Base-by-base conservation (phyloP, 2,329 filamentous ascomycete genomes). In the Fusarium sp. region DNA sequence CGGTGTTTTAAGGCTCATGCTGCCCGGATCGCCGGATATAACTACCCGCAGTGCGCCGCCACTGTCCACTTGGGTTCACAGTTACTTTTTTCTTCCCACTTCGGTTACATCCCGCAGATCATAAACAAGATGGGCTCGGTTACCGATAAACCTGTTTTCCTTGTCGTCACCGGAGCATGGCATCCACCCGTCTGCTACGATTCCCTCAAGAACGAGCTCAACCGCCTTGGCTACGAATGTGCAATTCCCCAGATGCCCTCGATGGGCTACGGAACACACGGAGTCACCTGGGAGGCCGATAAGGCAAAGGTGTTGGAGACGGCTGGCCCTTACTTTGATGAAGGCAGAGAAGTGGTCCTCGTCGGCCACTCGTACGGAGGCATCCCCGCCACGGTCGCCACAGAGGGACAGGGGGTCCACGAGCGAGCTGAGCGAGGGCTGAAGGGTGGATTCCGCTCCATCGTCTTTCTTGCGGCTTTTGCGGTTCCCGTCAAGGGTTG, bases 321-420 rank as follows among this genome's bases (percentile, higher is more conserved):
- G 8, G 64, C 64, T 11, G 47, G n/a, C 1, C 56, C 56, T 4
- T 62, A 70, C 45, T 70, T 70, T n/a, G 7, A 4, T 0, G 6
- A 58, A 25, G 56, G 62, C 0, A 57, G 47, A 0, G n/a, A 70
- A 1, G 61, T 70, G 5, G 61, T 70, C 11, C 56, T 70, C 1
- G 59, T 70, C 3, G 68, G 61, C n/a, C 68, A 70, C n/a, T 70
- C 68, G 1, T 70, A 70, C 18, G 68, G 68, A 10, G 68, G 68
- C 0, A 70, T 70, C n/a, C 68, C 68, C 10, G 66, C 68, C 0
- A 70, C 66, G 4, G 61, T 59, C 5, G 66, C 68, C 1, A 70
- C 63, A 0, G 36, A 71, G 7, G 54, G 38, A 2, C 66, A 66
- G 45, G 66, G 66, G 9, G 45, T 18, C 5, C 6, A 60, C 2